Conservation (phyloP, 495 filamentous ascomycete genomes). For the Tuber borchii region DNA sequence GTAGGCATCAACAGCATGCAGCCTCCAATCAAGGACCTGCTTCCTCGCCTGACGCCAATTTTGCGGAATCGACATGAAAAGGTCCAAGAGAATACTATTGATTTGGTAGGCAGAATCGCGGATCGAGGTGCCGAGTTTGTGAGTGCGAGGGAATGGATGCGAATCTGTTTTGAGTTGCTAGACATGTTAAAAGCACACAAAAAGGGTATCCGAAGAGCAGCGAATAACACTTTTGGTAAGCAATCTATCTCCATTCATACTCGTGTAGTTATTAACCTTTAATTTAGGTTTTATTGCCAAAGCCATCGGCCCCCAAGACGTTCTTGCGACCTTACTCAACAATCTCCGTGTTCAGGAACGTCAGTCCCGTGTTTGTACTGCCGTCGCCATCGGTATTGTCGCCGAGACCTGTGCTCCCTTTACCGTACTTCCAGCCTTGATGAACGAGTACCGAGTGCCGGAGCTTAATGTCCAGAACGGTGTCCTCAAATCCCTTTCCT, state of each 20-base stretch:
- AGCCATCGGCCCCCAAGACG: conserved; percentile 96
- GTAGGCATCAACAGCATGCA: conserved; percentile 99
- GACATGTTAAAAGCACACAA: conserved; percentile 99
- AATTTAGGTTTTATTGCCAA: conserved; percentile 82
- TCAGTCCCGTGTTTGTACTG: conserved; percentile 95
- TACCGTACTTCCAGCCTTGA: conserved; percentile 94
- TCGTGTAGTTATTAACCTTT: conserved; percentile 10
- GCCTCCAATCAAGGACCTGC: conserved; percentile 92
- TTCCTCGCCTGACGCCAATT: conserved; percentile 92
- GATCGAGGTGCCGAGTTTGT: conserved; percentile 94
- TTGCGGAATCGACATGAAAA: conserved; percentile 98
- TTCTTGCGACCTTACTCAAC: conserved; percentile 89
- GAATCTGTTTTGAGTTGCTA: conserved; percentile 96
- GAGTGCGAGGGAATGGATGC: conserved; percentile 98
- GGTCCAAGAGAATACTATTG: conserved; percentile 99
- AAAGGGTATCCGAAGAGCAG: conserved; percentile 95
- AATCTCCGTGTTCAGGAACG: conserved; percentile 96
- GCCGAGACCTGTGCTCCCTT: conserved; percentile 99
- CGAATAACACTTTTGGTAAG: conserved; percentile 91
- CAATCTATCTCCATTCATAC: background rate
- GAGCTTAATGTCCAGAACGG: conserved; percentile 99
- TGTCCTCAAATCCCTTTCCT: conserved; percentile 92
- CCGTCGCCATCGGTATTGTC: conserved; percentile 98
- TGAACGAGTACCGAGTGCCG: conserved; percentile 99
- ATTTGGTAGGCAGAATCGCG: conserved; percentile 95